Evolutionary conservation across 1,284 basidiomycete species (phyloP).

Genomic region (Schizophyllum amplum): DNA sequence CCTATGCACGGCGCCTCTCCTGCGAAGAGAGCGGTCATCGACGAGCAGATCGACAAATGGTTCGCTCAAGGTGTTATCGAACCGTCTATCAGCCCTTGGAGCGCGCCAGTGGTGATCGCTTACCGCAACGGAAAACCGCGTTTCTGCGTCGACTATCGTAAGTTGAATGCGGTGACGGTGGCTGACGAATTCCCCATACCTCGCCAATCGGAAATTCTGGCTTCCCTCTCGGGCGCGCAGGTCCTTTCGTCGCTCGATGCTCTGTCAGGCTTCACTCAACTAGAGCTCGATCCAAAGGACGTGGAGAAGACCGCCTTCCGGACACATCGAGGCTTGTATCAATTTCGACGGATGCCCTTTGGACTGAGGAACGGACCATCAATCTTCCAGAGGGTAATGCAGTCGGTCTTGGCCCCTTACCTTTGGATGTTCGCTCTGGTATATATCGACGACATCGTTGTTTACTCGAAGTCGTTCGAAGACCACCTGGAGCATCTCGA

Average conservation of each 20-base stretch:
- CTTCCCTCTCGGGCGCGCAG: slow-evolving; percentile 23
- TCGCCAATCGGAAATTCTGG: slow-evolving; percentile 27
- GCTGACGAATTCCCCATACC: slow-evolving; percentile 36
- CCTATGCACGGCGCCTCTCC: slow-evolving; percentile 21
- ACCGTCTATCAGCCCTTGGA: slow-evolving; percentile 25
- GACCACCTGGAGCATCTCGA: slow-evolving; percentile 26
- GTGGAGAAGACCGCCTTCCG: slow-evolving; percentile 27
- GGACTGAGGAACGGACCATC: slow-evolving; percentile 30
- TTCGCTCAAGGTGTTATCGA: slow-evolving; percentile 23
- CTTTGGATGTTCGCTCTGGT: slow-evolving; percentile 31
- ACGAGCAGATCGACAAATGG: slow-evolving; percentile 11
- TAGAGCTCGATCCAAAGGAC: slow-evolving; percentile 21
- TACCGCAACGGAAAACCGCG: too few species aligned
- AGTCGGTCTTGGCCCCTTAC: slow-evolving; percentile 26
- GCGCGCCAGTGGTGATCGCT: slow-evolving; percentile 7
- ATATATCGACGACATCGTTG: slow-evolving; percentile 30
- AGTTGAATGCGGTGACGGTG: slow-evolving; percentile 24
- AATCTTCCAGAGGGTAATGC: slow-evolving; percentile 33
- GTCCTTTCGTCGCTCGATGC: slow-evolving; percentile 28
- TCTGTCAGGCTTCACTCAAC: slow-evolving; percentile 30
- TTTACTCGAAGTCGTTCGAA: slow-evolving; percentile 23
- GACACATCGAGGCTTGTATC: slow-evolving; percentile 28
- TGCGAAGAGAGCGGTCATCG: slow-evolving; percentile 22
- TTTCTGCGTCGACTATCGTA: slow-evolving; percentile 15
- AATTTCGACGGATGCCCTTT: slow-evolving; percentile 34